phyloP scores from a whole-genome alignment of 768 basidiomycete species.

The Podaxis mareebaensis region DNA sequence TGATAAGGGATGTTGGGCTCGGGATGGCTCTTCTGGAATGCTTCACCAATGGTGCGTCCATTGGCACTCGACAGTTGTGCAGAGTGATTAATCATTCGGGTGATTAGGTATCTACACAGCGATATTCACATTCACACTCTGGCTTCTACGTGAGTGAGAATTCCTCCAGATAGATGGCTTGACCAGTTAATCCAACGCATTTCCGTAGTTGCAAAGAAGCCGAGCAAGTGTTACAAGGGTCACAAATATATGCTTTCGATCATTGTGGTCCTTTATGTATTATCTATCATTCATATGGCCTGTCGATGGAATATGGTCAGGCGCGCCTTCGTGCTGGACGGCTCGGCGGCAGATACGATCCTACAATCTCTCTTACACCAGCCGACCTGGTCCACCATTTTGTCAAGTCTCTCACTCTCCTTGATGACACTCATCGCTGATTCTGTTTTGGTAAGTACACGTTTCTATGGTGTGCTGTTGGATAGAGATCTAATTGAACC shows the following conservation, averaged over 20 bases:
- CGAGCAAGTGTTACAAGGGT: background rate
- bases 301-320: slow-evolving; percentile 12
- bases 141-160: background rate
- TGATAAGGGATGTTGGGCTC: slow-evolving; percentile 9
- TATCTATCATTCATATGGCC: slow-evolving; percentile 3
- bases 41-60: slow-evolving; percentile 4
- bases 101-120: slow-evolving; percentile 7
- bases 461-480: background rate
- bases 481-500: background rate
- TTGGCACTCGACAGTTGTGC: background rate
- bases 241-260: slow-evolving; percentile 4
- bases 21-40: slow-evolving; percentile 11
- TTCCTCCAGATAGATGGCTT: background rate
- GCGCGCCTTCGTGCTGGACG: slow-evolving; percentile 4
- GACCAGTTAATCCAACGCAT: background rate
- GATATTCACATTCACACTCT: slow-evolving; percentile 7
- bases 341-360: background rate
- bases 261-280: background rate
- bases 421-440: slow-evolving; percentile 14
- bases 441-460: background rate
- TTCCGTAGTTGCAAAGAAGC: background rate
- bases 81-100: background rate
- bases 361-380: background rate
- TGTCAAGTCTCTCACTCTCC: slow-evolving; percentile 7
- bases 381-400: slow-evolving; percentile 1